A percentile compares a stretch with the other conserved stretches of the same genome.
Conservation (phyloP, 352 stramenopile genomes). For the Salisapilia sapeloensis region DNA sequence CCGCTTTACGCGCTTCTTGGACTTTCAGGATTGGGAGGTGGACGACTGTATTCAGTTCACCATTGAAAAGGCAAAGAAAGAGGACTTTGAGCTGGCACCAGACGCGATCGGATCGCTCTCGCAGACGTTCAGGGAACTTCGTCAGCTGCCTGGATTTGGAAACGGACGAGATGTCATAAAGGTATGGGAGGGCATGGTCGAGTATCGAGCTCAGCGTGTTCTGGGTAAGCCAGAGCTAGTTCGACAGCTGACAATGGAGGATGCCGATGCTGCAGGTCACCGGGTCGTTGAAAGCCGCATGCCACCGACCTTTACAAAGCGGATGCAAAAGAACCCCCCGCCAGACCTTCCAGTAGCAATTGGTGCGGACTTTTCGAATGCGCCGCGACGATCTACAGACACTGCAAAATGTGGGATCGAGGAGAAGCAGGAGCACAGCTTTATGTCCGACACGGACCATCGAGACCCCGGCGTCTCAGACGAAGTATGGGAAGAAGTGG, state of each 20-base stretch:
- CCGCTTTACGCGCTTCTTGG: slow-evolving; percentile 76
- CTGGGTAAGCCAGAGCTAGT: slow-evolving; percentile 18
- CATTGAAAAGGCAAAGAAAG: slow-evolving; percentile 14
- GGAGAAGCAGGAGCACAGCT: slow-evolving; percentile 2
- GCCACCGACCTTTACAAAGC: slow-evolving; percentile 11
- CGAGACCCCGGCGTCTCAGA: slow-evolving; percentile 44
- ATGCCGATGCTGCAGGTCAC: slow-evolving; percentile 18
- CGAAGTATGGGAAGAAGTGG: slow-evolving; percentile 43
- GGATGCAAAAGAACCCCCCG: too few relatives aligned
- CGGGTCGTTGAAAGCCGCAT: slow-evolving; percentile 17
- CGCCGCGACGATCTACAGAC: too few relatives aligned
- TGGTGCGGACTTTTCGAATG: slow-evolving; percentile 3
- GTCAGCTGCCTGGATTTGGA: slow-evolving; percentile 32
- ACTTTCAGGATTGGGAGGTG: slow-evolving; percentile 80
- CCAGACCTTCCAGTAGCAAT: too few relatives aligned
- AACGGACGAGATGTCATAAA: slow-evolving; percentile 58
- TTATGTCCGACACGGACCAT: slow-evolving; percentile 5
- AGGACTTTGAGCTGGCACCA: slow-evolving; percentile 17
- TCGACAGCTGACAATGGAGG: slow-evolving; percentile 19
- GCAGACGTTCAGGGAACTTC: slow-evolving; percentile 18
- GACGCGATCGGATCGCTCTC: slow-evolving; percentile 10
- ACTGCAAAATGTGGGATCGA: slow-evolving; percentile 1
- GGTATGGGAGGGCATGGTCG: slow-evolving; percentile 41
- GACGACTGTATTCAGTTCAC: slow-evolving; percentile 64
- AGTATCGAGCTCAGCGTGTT: slow-evolving; percentile 46